These are phyloP conservation scores for Volvox africanus DNA, from an alignment of 139 green algal species.

Conservation along the genomic window DNA sequence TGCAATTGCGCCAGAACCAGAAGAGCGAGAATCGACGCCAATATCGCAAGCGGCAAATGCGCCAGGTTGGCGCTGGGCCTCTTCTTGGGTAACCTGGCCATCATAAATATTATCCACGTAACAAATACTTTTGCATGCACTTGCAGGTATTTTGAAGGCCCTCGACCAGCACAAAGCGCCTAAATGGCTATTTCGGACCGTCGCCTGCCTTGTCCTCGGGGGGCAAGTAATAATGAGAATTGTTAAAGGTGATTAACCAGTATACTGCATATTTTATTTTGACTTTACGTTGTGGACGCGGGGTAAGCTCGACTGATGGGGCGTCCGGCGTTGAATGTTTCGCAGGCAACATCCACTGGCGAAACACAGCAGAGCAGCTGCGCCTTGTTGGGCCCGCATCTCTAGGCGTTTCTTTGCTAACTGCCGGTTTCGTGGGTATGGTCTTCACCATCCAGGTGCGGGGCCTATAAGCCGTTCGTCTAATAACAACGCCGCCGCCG, in stretches of 20 bases:
- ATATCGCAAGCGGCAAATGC: not conserved
- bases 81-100: not conserved
- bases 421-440: constrained; percentile 98
- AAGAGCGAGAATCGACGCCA: constrained; percentile 14
- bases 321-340: not conserved
- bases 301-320: not conserved
- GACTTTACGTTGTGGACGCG: too few relatives aligned
- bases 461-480: not conserved
- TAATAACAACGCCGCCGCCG: not conserved
- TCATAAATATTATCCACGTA: too few relatives aligned
- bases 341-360: constrained; percentile 88
- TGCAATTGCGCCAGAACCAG: constrained; percentile 23
- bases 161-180: constrained; percentile 71
- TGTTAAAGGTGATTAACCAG: constrained; percentile 66
- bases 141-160: constrained; percentile 52
- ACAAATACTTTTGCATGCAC: too few relatives aligned
- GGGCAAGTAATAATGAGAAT: constrained; percentile 88
- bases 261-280: not conserved
- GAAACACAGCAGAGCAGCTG: constrained; percentile 95
- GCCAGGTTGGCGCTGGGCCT: not conserved
- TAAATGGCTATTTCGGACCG: constrained; percentile 84
- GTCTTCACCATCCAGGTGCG: constrained; percentile 99
- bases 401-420: constrained; percentile 95
- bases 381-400: constrained; percentile 93
- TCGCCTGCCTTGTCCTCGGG: constrained; percentile 83